phyloP scores from a whole-genome alignment of 305 asterid genomes.

The Ajuga reptans region DNA sequence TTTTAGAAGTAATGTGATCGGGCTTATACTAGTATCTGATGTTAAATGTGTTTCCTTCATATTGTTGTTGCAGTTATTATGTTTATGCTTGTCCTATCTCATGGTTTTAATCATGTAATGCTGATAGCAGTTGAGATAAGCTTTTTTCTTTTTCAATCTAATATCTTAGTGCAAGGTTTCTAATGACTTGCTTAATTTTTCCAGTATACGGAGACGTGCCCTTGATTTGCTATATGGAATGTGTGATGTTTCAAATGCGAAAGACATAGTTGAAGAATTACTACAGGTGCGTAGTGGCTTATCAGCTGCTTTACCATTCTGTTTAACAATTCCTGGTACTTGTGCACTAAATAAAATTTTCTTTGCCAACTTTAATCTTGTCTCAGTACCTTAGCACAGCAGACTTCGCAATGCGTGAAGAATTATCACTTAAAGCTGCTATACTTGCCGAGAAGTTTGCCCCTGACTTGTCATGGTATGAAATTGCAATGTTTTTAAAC shows the following conservation, averaged over 20 bases:
- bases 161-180: neutral
- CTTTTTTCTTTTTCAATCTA: neutral
- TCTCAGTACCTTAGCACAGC: constrained; percentile 88
- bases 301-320: constrained; percentile 9
- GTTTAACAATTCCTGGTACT: constrained; percentile 23
- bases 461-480: constrained; percentile 97
- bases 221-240: constrained; percentile 97
- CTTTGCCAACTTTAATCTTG: constrained; percentile 19
- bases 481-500: neutral
- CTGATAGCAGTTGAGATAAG: neutral
- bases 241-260: constrained; percentile 99
- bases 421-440: constrained; percentile 84
- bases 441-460: constrained; percentile 98
- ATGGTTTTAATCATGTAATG: neutral
- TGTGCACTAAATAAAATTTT: neutral
- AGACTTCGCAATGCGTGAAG: constrained; percentile 96
- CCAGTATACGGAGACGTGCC: constrained; percentile 94
- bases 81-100: neutral
- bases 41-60: neutral
- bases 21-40: neutral
- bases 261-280: constrained; percentile 97
- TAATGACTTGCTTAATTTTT: constrained; percentile 6
- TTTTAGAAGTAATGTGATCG: neutral
- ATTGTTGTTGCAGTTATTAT: neutral
- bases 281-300: constrained; percentile 63